phyloP scores from a whole-genome alignment of 2,329 filamentous ascomycete genomes.

The Cladosporium sp. region DNA sequence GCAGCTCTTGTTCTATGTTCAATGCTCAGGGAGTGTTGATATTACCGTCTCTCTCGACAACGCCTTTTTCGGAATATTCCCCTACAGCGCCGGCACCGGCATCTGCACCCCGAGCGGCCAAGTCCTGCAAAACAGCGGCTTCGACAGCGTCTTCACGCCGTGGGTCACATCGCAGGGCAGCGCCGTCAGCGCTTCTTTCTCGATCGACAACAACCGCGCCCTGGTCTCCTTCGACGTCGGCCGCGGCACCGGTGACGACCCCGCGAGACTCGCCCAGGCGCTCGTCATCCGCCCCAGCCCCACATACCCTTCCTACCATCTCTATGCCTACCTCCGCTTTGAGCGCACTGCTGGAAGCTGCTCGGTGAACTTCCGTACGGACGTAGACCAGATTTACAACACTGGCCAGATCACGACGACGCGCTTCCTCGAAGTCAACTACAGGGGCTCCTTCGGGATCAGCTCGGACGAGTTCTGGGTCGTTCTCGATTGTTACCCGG shows the following conservation, averaged over 20 bases:
- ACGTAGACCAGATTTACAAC: neutral
- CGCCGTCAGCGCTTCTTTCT: neutral
- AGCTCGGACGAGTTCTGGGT: neutral
- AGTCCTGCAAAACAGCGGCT: neutral
- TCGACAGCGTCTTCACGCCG: neutral
- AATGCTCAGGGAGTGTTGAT: neutral
- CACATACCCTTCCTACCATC: neutral
- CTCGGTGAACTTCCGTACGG: neutral
- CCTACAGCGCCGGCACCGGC: neutral
- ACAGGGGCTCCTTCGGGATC: neutral
- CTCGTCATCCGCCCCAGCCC: neutral
- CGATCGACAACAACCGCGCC: neutral
- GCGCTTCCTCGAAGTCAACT: neutral
- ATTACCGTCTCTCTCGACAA: neutral
- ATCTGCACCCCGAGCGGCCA: neutral
- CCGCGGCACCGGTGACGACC: neutral
- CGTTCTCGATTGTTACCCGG: neutral
- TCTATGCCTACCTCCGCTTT: too few relatives aligned
- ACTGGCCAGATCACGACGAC: constrained; percentile 1
- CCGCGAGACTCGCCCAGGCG: neutral
- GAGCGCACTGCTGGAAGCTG: neutral
- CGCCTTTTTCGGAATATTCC: neutral
- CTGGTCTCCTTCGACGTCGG: neutral
- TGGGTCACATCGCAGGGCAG: neutral
- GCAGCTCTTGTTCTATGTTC: neutral